Evolutionary conservation across 768 basidiomycete genomes (phyloP).

Genomic region (Suillus variegatus): DNA sequence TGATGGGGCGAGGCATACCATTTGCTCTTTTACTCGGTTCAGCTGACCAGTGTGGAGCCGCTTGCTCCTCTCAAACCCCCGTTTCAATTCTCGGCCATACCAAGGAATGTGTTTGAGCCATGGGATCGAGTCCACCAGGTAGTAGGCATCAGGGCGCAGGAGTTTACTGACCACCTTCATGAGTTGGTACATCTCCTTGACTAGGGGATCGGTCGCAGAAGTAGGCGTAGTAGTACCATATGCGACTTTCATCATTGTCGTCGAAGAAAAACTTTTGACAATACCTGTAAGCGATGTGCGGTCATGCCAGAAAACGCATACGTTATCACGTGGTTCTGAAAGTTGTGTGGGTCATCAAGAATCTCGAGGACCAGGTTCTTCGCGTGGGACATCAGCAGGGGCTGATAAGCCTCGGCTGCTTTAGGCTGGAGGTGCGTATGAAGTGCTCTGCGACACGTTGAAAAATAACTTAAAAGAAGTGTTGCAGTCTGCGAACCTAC

Average conservation of each 20-base stretch:
- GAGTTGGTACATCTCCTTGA: not conserved
- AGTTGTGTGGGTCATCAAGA: not conserved
- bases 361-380: not conserved
- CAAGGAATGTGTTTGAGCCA: not conserved
- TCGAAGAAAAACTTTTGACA: not conserved
- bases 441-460: not conserved
- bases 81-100: not conserved
- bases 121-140: not conserved
- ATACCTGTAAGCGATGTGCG: not conserved
- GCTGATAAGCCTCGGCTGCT: not conserved
- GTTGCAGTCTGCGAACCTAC: not conserved
- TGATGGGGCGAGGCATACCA: not conserved
- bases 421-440: not conserved
- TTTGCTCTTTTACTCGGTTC: not conserved
- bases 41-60: not conserved
- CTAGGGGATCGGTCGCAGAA: not conserved
- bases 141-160: not conserved
- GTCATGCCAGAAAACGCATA: not conserved
- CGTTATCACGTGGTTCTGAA: not conserved
- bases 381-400: not conserved
- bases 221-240: not conserved
- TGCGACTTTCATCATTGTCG: not conserved
- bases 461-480: not conserved
- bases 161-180: constrained; percentile 16
- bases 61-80: not conserved